Percentiles rank a stretch among this genome's conserved stretches.
Evolutionary conservation across 345 rosid species (phyloP).

Genomic region (Eucalyptus microcorys): DNA sequence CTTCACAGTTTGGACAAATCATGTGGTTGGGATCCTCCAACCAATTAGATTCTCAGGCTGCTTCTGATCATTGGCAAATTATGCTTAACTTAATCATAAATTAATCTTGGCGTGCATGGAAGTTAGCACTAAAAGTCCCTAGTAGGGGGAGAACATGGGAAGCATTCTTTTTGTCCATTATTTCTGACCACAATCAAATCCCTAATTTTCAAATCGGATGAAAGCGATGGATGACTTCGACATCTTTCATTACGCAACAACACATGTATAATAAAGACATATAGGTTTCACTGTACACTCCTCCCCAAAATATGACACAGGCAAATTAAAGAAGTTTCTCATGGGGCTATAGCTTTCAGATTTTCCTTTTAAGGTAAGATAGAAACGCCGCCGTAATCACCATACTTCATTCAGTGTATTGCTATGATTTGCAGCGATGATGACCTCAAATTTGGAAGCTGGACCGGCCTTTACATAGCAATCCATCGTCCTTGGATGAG

Average conservation of each 20-base stretch:
- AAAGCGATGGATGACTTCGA: background rate
- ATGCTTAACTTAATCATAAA: background rate
- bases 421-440: background rate
- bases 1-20: background rate
- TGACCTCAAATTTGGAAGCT: constrained; percentile 6
- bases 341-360: background rate
- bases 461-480: constrained; percentile 9
- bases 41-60: background rate
- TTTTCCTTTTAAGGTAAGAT: background rate
- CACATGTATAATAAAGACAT: background rate
- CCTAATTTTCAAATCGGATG: background rate
- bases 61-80: background rate
- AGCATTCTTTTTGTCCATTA: background rate
- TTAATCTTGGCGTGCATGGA: background rate
- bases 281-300: background rate
- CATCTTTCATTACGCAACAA: background rate
- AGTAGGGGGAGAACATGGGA: background rate
- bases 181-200: background rate
- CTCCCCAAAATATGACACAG: background rate
- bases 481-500: constrained; percentile 9
- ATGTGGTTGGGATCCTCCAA: background rate
- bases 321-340: background rate
- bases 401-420: too few species aligned
- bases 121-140: background rate
- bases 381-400: background rate